Base-by-base conservation (phyloP, 1,139 yeast species). In the Kodamaea arcana region DNA sequence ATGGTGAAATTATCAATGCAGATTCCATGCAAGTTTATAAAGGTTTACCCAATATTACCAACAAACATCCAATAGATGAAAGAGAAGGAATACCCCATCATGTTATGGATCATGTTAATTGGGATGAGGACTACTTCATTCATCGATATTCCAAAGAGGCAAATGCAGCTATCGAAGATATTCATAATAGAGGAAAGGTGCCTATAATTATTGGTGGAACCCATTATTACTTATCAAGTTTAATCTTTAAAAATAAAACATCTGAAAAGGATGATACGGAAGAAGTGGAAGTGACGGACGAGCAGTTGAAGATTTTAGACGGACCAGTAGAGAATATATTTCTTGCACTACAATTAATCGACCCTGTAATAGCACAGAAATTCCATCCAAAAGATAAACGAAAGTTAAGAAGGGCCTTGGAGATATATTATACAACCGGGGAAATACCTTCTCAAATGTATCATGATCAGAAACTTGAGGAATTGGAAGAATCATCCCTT, bases 121-220 rank as follows among this genome's bases (percentile, higher is more conserved):
- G 97, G 95, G 60, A 69, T 14, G 85, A 83, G 31, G 94, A 86
- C 44, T 90, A 92, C 52, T 80, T 75, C 43, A 82, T 90, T n/a
- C 95, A 85, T 49, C 62, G 84, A 40, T 92, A 87, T 54, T 79
- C 83, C 32, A 54, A 66, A 26, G 97, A 88, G 46, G 96, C 96
- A 14, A 55, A 58, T 16, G 42, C 38, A 7, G 61, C 68, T 32
- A 80, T 87, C 12, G 72, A 73, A 0, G 83, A 80, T 29, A 80
- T 90, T n/a, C 83, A 82, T 38, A 41, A 54, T 0, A 55, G 83
- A 25, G 86, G 86, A 0, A 88, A 87, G 48, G 50, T 83, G 1
- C 97, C 99, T 0, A 83, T 92, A 4, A 60, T 94, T 0, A 90
- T 92, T 2, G 99, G 99, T 3, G 99, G 99, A 0, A 92, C 98